Evolutionary conservation across 2,329 filamentous ascomycete species (phyloP).

Genomic region (Microcyclosporella mali): DNA sequence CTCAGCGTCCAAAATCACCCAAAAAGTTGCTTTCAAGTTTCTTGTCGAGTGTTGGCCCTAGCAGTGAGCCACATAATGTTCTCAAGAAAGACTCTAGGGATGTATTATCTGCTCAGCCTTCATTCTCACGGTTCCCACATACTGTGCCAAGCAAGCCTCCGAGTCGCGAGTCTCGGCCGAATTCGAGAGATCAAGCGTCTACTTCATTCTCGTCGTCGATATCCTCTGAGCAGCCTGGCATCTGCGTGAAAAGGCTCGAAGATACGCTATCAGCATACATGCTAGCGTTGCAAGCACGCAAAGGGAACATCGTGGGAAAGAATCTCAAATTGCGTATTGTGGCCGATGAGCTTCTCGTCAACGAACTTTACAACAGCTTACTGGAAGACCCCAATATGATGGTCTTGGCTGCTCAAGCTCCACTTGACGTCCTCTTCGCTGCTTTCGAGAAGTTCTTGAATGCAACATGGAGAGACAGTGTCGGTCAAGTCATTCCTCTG

Average conservation of each 20-base stretch:
- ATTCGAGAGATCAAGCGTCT: slow-evolving; percentile 27
- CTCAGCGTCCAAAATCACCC: slow-evolving; percentile 73
- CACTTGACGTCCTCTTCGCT: slow-evolving; percentile 78
- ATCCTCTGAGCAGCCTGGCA: slow-evolving; percentile 31
- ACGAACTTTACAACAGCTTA: slow-evolving; percentile 83
- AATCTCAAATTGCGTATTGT: slow-evolving; percentile 62
- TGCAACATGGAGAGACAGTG: slow-evolving; percentile 80
- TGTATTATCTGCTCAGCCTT: slow-evolving; percentile 23
- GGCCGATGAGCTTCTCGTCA: slow-evolving; percentile 73
- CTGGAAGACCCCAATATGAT: slow-evolving; percentile 76
- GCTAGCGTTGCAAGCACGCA: slow-evolving; percentile 73
- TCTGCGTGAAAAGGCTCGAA: slow-evolving; percentile 68
- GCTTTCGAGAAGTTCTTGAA: slow-evolving; percentile 90
- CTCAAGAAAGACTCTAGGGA: slow-evolving; percentile 22
- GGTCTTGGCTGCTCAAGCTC: slow-evolving; percentile 66
- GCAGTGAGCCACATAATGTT: slow-evolving; percentile 23
- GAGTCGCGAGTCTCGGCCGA: slow-evolving; percentile 32
- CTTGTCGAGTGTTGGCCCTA: slow-evolving; percentile 54
- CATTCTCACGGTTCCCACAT: slow-evolving; percentile 22
- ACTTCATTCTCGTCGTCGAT: slow-evolving; percentile 49
- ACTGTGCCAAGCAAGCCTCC: slow-evolving; percentile 32
- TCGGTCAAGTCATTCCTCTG: slow-evolving; percentile 74
- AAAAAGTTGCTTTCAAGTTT: slow-evolving; percentile 86
- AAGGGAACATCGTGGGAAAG: slow-evolving; percentile 78
- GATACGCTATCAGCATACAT: slow-evolving; percentile 80